Base-by-base conservation (phyloP, 2,329 filamentous ascomycete species). In the Coccinonectria pachysandricola region DNA sequence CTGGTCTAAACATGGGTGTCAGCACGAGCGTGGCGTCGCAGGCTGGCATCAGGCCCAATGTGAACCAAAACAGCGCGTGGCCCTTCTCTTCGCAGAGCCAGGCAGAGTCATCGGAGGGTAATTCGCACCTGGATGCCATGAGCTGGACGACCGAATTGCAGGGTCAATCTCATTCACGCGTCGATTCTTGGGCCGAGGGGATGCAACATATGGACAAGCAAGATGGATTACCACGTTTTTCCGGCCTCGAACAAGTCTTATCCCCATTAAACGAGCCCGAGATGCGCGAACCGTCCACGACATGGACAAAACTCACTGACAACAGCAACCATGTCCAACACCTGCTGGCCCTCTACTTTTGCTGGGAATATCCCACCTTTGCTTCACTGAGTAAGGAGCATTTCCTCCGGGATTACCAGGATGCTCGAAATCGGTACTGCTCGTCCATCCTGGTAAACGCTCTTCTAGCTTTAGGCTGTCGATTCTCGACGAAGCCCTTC, bases 321-420 rank as follows among this genome's bases (percentile, higher is more conserved):
- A 75, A 82, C 37, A 42, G 58, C 8, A 54, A 49, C 8, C 62
- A 82, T 15, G 70, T 82, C 1, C 63, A 75, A 34, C 74, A 77
- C 40, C 59, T 82, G 7, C 53, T 82, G 27, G 63, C 68, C 1
- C 57, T 81, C 16, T 83, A 82, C 53, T 83, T 83, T 39, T 79
- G 75, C 56, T 84, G 79, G 70, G 72, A 79, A 38, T 82, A 85
- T 47, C 76, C 79, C 3, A 83, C 78, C 8, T 83, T 82, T 52
- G 72, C 77, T 4, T 72, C 79, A 3, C 65, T 85, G 22, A 80
- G 75, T 44, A 77, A 79, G 45, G 75, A 81, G 40, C 71, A 78
- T 43, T 84, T 83, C 41, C 57, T 79, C 31, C 63, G 64, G 26
- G 78, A 83, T 48, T 81, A 80, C 43, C 55, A 61, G 19, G 60